phyloP scores from a whole-genome alignment of 2,329 filamentous ascomycete species.

The Talaromyces atroroseus region DNA sequence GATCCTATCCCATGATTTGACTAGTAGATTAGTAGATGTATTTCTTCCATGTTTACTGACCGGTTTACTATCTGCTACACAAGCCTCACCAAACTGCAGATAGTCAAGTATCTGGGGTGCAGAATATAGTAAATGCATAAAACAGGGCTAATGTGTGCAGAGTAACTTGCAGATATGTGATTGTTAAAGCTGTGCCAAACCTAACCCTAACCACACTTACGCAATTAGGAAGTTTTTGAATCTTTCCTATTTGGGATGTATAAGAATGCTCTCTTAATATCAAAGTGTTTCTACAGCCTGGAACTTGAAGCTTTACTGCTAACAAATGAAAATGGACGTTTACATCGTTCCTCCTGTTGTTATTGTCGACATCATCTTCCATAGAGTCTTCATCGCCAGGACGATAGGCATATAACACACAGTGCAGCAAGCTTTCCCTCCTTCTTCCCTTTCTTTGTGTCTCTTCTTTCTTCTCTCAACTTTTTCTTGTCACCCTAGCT shows the following conservation, averaged over 20 bases:
- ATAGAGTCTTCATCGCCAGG: not conserved
- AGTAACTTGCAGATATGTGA: too few relatives aligned
- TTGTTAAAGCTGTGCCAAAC: not conserved
- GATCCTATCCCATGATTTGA: not conserved
- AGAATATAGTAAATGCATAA: too few relatives aligned
- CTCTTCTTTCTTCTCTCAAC: not conserved
- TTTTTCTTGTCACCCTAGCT: not conserved
- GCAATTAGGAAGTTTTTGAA: constrained; percentile 9
- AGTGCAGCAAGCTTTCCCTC: not conserved
- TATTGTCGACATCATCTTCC: not conserved
- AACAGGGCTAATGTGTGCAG: too few relatives aligned
- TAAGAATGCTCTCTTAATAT: not conserved
- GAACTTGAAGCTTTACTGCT: not conserved
- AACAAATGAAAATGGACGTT: not conserved
- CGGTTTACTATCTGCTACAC: too few relatives aligned
- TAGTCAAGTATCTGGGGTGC: too few relatives aligned
- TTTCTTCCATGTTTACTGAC: too few relatives aligned
- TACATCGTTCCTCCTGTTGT: not conserved
- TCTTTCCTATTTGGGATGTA: constrained; percentile 5
- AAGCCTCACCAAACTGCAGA: too few relatives aligned
- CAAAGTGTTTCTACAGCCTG: not conserved
- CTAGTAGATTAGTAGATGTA: not conserved
- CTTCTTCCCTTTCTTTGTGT: not conserved
- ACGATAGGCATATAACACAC: constrained; percentile 2
- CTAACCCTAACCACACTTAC: constrained; percentile 1